Base-by-base conservation (phyloP, 2,329 filamentous ascomycete genomes). In the Cryphonectria nitschkei region DNA sequence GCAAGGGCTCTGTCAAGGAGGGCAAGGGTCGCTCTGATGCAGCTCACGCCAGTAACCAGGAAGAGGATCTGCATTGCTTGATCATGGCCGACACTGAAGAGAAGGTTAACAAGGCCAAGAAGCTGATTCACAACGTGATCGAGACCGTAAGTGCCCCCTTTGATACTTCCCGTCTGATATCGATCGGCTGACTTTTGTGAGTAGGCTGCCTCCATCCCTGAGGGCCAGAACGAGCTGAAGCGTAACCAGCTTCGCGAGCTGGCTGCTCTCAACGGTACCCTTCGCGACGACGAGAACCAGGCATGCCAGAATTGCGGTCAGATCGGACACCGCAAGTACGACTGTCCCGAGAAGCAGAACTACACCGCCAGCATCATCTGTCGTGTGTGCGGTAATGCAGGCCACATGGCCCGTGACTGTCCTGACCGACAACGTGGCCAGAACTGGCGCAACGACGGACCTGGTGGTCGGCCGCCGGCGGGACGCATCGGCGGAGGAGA, bases 81-180 rank as follows among this genome's bases (percentile, higher is more conserved):
- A 98, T 99, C 84, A 99, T 99, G 96, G 96, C 96, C 79, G 96
- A 99, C 79, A 98, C 95, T 52, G 97, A 99, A 85, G 96, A 99
- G 74, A 99, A 99, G 85, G 95, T 99, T 80, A 97, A 97, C 86
- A 99, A 98, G 84, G 96, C 96, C 75, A 99, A 98, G 87, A 94
- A 97, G 83, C 84, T 98, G 73, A 97, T 99, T 74, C 95, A 99
- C 83, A 98, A 98, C 76, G 93, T 99, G 78, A 98, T 99, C 79
- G 96, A 99, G 83, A 99, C 96, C 72, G 95, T 97, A 87, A 85
- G 92, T 88, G 6, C 22, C 39, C n/a, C 64, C 22, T 29, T 22
- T 29, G 34, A 8, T 50, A 13, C 26, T 46, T 43, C 14, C 43
- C 3, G 58, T 8, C 50, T 22, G 26, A 6, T 54, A 52, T 13